Percentiles rank a stretch among this genome's conserved stretches.
phyloP scores from a whole-genome alignment of 495 filamentous ascomycete genomes.

The Articulospora tetracladia region DNA sequence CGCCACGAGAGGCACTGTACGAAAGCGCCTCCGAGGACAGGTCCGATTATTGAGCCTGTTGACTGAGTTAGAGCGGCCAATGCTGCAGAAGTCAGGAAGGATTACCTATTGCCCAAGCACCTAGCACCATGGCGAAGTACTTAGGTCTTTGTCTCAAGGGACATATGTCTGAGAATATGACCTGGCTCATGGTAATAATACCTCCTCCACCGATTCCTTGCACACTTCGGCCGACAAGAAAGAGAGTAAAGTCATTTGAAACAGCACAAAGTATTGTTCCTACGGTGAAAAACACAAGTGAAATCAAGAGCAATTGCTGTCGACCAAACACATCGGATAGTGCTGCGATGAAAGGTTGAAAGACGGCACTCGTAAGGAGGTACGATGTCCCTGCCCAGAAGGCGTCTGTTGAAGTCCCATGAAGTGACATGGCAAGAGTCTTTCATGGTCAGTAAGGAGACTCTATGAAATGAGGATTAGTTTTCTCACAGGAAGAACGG shows the following conservation, averaged over 20 bases:
- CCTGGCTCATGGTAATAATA: slow-evolving; percentile 54
- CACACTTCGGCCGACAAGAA: slow-evolving; percentile 41
- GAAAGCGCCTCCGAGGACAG: slow-evolving; percentile 64
- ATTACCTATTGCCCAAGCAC: neutral
- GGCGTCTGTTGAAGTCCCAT: slow-evolving; percentile 49
- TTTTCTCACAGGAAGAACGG: slow-evolving; percentile 34
- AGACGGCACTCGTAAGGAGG: slow-evolving; percentile 44
- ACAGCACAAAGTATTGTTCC: slow-evolving; percentile 56
- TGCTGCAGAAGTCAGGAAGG: slow-evolving; percentile 28
- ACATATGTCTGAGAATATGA: slow-evolving; percentile 56
- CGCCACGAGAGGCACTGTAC: slow-evolving; percentile 57
- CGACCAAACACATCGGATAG: slow-evolving; percentile 49
- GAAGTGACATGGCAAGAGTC: slow-evolving; percentile 40
- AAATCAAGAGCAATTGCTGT: slow-evolving; percentile 39
- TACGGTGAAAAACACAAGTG: slow-evolving; percentile 46
- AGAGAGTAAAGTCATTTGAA: slow-evolving; percentile 53
- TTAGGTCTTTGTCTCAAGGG: slow-evolving; percentile 44
- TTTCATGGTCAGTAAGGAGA: neutral
- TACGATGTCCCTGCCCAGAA: slow-evolving; percentile 56
- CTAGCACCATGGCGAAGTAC: slow-evolving; percentile 22
- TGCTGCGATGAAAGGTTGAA: slow-evolving; percentile 43
- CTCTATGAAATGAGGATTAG: neutral
- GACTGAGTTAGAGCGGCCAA: neutral
- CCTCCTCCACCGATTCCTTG: slow-evolving; percentile 73
- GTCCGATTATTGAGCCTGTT: slow-evolving; percentile 36